Evolutionary conservation across 1,139 yeast species (phyloP).

Genomic region (Insectozyma bohioensis): DNA sequence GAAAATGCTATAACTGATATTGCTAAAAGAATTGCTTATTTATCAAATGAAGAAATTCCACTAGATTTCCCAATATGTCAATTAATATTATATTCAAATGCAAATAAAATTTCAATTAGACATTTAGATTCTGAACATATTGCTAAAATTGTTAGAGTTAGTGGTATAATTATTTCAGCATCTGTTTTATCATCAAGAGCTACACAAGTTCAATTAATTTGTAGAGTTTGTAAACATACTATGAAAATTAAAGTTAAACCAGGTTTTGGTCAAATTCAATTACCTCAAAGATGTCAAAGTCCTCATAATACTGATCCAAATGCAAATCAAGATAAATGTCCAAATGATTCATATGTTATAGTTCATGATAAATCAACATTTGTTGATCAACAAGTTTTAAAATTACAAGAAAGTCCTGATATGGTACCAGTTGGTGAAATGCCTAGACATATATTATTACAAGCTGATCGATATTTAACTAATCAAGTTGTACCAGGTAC

Average conservation of each 20-base stretch:
- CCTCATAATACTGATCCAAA: conserved; percentile 40
- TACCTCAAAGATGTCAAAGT: conserved; percentile 77
- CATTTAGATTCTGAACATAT: conserved; percentile 86
- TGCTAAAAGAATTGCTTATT: conserved; percentile 74
- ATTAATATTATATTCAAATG: conserved; percentile 70
- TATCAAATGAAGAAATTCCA: conserved; percentile 56
- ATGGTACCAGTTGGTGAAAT: conserved; percentile 98
- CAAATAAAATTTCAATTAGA: conserved; percentile 73
- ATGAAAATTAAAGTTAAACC: conserved; percentile 63
- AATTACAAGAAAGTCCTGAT: conserved; percentile 94
- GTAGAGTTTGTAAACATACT: conserved; percentile 85
- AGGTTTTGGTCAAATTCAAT: conserved; percentile 75
- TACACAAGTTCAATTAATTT: conserved; percentile 77
- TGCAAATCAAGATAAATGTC: conserved; percentile 66
- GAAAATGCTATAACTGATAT: conserved; percentile 90
- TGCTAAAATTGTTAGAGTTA: conserved; percentile 83
- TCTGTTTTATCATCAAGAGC: conserved; percentile 90
- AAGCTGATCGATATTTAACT: conserved; percentile 87
- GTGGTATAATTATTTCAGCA: conserved; percentile 92
- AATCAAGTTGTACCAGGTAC: conserved; percentile 95
- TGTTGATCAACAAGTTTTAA: conserved; percentile 91
- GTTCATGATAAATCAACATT: conserved; percentile 91
- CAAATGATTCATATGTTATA: conserved; percentile 87
- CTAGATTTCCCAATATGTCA: conserved; percentile 77
- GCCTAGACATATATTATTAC: conserved; percentile 90